Evolutionary conservation across 2,329 filamentous ascomycete species (phyloP).

Genomic region (Dendrostoma leiphaemia): DNA sequence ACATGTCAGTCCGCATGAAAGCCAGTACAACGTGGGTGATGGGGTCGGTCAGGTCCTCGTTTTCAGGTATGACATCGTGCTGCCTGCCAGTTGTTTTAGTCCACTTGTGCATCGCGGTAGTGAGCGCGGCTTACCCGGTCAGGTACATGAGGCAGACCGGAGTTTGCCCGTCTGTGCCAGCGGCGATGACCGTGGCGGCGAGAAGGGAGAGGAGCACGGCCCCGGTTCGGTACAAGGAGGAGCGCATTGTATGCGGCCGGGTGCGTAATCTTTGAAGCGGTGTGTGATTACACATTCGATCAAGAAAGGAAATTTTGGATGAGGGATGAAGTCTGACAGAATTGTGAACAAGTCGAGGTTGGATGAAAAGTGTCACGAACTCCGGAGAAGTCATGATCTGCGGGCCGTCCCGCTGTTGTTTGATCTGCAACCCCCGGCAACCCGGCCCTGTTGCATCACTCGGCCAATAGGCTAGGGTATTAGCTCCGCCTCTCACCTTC

Average conservation of each 20-base stretch:
- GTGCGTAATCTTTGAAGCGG: neutral
- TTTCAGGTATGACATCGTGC: conserved; percentile 40
- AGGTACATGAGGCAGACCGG: conserved; percentile 45
- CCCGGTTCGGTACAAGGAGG: neutral
- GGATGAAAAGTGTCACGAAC: neutral
- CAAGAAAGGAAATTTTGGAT: neutral
- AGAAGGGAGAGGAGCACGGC: conserved; percentile 4
- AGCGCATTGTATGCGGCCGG: neutral
- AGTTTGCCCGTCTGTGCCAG: neutral
- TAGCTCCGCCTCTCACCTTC: too few species aligned
- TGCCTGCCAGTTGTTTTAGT: conserved; percentile 35
- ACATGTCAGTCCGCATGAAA: conserved; percentile 53
- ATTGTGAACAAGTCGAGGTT: too few species aligned
- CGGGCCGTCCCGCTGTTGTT: neutral
- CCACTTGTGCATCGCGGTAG: too few species aligned
- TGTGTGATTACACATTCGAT: too few species aligned
- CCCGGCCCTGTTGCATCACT: neutral
- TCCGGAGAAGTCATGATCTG: neutral
- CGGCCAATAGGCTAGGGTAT: too few species aligned
- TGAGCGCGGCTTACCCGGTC: conserved; percentile 39
- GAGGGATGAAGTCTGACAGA: neutral
- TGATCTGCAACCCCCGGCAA: neutral
- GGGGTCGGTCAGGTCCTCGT: conserved; percentile 32
- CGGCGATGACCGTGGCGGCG: neutral
- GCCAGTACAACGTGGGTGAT: conserved; percentile 60